Percentiles rank a stretch among this genome's conserved stretches.
phyloP scores from a whole-genome alignment of 176 grass and related monocot species.

The Leersia perrieri region DNA sequence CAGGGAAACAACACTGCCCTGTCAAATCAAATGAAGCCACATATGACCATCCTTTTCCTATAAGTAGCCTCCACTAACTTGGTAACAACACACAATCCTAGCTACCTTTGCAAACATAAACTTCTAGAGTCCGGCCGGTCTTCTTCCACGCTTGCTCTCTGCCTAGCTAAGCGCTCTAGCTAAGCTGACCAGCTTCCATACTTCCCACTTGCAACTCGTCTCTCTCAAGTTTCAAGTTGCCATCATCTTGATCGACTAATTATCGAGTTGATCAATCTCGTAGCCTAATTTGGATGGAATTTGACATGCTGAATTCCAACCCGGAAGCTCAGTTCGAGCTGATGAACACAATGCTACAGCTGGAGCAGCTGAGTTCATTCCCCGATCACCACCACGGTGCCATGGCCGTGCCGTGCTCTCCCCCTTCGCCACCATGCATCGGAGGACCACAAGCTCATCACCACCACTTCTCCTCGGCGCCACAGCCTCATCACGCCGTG shows the following conservation, averaged over 20 bases:
- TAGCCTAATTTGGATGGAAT: conserved; percentile 46
- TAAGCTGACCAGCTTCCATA: conserved; percentile 16
- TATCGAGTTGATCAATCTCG: too few relatives aligned
- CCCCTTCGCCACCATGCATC: conserved; percentile 36
- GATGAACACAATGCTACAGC: conserved; percentile 83
- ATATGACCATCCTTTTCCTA: conserved; percentile 16
- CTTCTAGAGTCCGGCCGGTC: neutral
- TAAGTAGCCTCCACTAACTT: conserved; percentile 53
- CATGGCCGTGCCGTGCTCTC: conserved; percentile 26
- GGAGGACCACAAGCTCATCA: neutral
- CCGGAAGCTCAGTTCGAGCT: conserved; percentile 77
- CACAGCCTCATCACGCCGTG: conserved; percentile 21
- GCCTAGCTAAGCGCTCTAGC: neutral
- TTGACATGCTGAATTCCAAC: conserved; percentile 57
- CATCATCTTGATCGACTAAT: neutral
- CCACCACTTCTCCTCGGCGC: conserved; percentile 15
- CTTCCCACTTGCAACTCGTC: neutral
- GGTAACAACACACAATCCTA: conserved; percentile 29
- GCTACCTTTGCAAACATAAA: conserved; percentile 14
- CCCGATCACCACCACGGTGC: conserved; percentile 29
- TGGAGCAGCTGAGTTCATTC: conserved; percentile 50
- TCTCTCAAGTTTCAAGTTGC: neutral
- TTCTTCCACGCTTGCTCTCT: conserved; percentile 12
- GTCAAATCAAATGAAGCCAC: conserved; percentile 43
- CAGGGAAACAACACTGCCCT: conserved; percentile 23